Evolutionary conservation across 768 basidiomycete species (phyloP).

Genomic region (Saitozyma sp.): DNA sequence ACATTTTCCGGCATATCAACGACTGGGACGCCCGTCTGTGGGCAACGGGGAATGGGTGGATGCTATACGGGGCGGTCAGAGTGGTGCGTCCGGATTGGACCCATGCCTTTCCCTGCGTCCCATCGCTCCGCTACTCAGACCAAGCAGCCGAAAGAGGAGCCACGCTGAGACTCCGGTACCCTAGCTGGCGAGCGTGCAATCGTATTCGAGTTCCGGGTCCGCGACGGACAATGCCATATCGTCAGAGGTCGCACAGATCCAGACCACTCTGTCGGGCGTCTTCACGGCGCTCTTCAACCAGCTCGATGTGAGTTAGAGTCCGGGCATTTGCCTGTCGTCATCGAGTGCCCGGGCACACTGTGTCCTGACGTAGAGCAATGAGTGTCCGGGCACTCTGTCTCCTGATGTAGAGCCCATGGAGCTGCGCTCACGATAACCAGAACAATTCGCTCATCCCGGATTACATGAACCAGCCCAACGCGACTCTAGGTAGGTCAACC

Average conservation of each 20-base stretch:
- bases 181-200: no score
- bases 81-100: slow-evolving; percentile 9
- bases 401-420: neutral
- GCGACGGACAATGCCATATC: no score
- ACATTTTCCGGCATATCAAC: slow-evolving; percentile 20
- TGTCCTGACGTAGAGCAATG: neutral
- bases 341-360: neutral
- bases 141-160: no score
- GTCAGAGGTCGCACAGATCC: neutral
- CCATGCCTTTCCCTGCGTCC: neutral
- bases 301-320: slow-evolving; percentile 15
- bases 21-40: slow-evolving; percentile 17
- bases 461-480: slow-evolving; percentile 16
- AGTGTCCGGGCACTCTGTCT: neutral
- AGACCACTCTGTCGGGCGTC: slow-evolving; percentile 3
- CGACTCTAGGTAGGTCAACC: neutral
- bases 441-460: slow-evolving; percentile 17
- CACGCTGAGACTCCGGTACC: no score
- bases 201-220: no score
- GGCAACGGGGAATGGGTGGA: slow-evolving; percentile 29
- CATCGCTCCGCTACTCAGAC: no score
- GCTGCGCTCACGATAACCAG: neutral
- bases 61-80: slow-evolving; percentile 21
- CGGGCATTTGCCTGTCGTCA: neutral
- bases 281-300: slow-evolving; percentile 17